These are phyloP conservation scores for Singerocomus inundabilis DNA, from an alignment of 1,284 basidiomycete genomes.

Conservation along the genomic window DNA sequence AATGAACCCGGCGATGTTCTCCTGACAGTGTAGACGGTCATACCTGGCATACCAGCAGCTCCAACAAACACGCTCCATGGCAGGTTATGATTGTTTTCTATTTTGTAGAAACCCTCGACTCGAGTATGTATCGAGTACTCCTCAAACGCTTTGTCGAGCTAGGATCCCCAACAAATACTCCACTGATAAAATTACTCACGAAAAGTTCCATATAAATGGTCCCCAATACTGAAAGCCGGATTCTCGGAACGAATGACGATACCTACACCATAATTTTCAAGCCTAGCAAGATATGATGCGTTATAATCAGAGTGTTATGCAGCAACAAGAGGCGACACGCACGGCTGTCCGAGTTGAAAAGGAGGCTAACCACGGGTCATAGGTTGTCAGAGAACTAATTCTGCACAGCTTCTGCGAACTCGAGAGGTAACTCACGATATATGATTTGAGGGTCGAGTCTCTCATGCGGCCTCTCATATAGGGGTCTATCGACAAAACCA, in stretches of 20 bases:
- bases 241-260: constrained; percentile 33
- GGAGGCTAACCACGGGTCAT: constrained; percentile 2
- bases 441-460: constrained; percentile 9
- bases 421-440: constrained; percentile 6
- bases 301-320: not conserved
- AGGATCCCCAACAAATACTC: constrained; percentile 11
- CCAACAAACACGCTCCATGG: constrained; percentile 23
- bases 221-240: constrained; percentile 23
- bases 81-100: constrained; percentile 19
- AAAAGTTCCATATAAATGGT: constrained; percentile 14
- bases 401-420: not conserved
- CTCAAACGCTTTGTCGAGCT: constrained; percentile 8
- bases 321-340: not conserved
- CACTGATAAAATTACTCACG: constrained; percentile 4
- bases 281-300: not conserved
- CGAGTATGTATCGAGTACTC: constrained; percentile 25
- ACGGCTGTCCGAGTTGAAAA: constrained; percentile 19
- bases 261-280: constrained; percentile 27
- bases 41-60: constrained; percentile 24
- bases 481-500: constrained; percentile 40
- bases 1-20: not conserved
- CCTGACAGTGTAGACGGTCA: not conserved
- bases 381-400: not conserved
- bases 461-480: constrained; percentile 39
- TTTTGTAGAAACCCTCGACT: constrained; percentile 16